Conservation (phyloP, 805 yeast species). For the Phaffomyces antillensis region DNA sequence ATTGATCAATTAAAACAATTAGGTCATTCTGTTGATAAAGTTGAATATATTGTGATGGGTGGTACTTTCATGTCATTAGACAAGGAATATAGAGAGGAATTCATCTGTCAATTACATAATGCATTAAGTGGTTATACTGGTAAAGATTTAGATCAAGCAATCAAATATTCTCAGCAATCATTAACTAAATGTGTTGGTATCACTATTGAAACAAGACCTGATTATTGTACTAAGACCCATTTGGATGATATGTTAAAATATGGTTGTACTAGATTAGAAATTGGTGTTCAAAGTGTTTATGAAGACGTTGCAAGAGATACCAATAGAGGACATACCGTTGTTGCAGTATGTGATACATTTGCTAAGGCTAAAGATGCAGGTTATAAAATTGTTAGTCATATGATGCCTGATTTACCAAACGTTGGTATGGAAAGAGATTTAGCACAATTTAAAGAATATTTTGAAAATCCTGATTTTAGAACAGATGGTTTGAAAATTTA, state of each 20-base stretch:
- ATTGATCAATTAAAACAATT: slow-evolving; percentile 91
- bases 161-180: slow-evolving; percentile 84
- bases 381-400: slow-evolving; percentile 93
- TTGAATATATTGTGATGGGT: slow-evolving; percentile 97
- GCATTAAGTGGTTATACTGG: slow-evolving; percentile 93
- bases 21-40: slow-evolving; percentile 96
- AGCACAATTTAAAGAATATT: slow-evolving; percentile 93
- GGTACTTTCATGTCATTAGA: slow-evolving; percentile 98
- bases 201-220: slow-evolving; percentile 97
- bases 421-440: slow-evolving; percentile 98
- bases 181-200: slow-evolving; percentile 97
- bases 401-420: slow-evolving; percentile 99
- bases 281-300: slow-evolving; percentile 94
- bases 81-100: slow-evolving; percentile 79
- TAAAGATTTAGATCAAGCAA: slow-evolving; percentile 82
- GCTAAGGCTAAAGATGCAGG: slow-evolving; percentile 97
- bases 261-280: slow-evolving; percentile 94
- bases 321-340: slow-evolving; percentile 95
- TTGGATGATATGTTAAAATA: slow-evolving; percentile 91
- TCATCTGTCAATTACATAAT: slow-evolving; percentile 85
- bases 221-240: slow-evolving; percentile 94
- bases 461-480: slow-evolving; percentile 93
- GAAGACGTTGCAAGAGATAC: slow-evolving; percentile 99
- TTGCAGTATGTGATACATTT: slow-evolving; percentile 92
- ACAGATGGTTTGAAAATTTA: slow-evolving; percentile 95